These are phyloP conservation scores for Epichloe aotearoae DNA, from an alignment of 2,329 filamentous ascomycete genomes.

Conservation along the genomic window DNA sequence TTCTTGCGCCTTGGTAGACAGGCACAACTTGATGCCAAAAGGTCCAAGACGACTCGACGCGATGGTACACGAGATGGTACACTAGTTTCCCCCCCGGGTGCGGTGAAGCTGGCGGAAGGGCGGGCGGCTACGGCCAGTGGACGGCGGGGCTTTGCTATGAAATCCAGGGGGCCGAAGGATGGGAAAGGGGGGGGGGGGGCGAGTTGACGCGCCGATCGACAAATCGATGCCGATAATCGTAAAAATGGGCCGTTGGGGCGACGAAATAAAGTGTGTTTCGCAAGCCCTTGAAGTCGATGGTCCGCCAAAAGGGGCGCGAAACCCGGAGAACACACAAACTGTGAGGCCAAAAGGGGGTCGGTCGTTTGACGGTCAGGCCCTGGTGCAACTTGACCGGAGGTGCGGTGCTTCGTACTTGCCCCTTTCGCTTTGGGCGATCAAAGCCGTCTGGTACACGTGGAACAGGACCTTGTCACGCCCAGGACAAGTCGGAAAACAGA, in stretches of 20 bases:
- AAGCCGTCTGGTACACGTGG: neutral
- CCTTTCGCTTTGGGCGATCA: neutral
- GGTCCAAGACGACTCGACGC: neutral
- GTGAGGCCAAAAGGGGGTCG: neutral
- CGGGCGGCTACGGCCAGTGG: conserved; percentile 2
- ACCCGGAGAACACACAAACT: neutral
- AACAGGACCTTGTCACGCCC: too few species aligned
- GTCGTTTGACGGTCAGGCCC: neutral
- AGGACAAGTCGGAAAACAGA: neutral
- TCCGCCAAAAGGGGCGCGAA: neutral
- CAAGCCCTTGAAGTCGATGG: neutral
- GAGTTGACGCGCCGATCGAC: conserved; percentile 1
- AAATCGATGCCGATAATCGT: neutral
- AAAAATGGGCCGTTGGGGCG: neutral
- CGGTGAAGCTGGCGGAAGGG: conserved; percentile 2
- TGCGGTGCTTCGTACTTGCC: neutral
- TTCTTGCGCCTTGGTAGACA: neutral
- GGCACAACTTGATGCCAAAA: conserved; percentile 2
- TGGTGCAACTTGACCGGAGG: neutral
- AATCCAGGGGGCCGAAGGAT: neutral
- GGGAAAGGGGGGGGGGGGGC: neutral
- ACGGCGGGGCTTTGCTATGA: conserved; percentile 1
- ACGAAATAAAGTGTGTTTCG: neutral
- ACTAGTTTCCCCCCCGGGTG: neutral
- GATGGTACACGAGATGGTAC: neutral